These are phyloP conservation scores for Arthrobotrys musiformis DNA, from an alignment of 2,329 filamentous ascomycete species.

Conservation along the genomic window DNA sequence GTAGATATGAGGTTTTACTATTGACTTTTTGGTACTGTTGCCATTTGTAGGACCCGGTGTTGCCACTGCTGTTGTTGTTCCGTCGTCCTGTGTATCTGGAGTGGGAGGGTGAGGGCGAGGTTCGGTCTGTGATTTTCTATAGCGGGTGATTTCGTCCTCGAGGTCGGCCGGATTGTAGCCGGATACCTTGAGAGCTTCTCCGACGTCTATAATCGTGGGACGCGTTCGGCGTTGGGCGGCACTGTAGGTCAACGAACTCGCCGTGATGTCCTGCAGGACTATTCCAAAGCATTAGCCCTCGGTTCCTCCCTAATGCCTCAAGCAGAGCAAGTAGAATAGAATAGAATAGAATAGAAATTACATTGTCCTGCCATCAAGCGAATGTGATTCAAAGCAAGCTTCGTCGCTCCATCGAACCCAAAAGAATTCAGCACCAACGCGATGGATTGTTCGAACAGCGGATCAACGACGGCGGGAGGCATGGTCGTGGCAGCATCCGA, in stretches of 20 bases:
- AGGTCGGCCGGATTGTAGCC: slow-evolving; percentile 52
- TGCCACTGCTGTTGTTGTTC: too few relatives aligned
- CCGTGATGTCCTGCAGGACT: slow-evolving; percentile 46
- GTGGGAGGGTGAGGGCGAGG: too few relatives aligned
- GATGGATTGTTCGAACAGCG: slow-evolving; percentile 48
- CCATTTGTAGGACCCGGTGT: neutral
- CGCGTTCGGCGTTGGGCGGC: slow-evolving; percentile 58
- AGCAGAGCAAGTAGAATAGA: neutral
- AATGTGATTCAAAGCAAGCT: slow-evolving; percentile 34
- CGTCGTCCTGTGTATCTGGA: neutral
- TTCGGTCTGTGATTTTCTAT: slow-evolving; percentile 51
- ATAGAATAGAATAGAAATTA: neutral
- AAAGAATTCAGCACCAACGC: slow-evolving; percentile 46
- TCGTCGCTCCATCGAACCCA: slow-evolving; percentile 42
- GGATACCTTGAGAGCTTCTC: slow-evolving; percentile 56
- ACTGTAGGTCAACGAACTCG: slow-evolving; percentile 41
- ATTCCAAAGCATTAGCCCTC: neutral
- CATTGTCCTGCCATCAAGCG: slow-evolving; percentile 40
- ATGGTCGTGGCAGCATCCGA: slow-evolving; percentile 38
- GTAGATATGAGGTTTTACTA: slow-evolving; percentile 37
- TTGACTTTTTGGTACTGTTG: neutral
- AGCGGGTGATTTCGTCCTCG: slow-evolving; percentile 57
- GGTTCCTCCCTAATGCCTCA: neutral
- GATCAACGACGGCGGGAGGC: slow-evolving; percentile 38
- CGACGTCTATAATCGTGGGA: slow-evolving; percentile 59